Percentiles rank a stretch among this genome's conserved stretches.
Conservation (phyloP, 495 filamentous ascomycete genomes). For the Rostrohypoxylon terebratum region DNA sequence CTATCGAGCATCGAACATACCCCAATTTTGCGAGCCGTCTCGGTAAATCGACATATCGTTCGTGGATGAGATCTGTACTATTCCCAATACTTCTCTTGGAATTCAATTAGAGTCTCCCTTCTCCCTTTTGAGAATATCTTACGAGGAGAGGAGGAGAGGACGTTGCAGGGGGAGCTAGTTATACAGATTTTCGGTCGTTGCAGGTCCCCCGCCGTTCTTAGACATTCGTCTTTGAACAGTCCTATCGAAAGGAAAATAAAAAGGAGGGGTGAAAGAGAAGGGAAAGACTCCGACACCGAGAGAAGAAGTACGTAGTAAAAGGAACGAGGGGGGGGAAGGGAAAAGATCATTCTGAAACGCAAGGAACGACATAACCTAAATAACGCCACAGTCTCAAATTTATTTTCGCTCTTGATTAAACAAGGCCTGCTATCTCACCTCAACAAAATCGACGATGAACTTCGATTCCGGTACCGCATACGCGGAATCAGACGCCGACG, state of each 20-base stretch:
- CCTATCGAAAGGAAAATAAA: conserved; percentile 13
- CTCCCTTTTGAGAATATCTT: conserved; percentile 21
- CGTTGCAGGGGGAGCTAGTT: conserved; percentile 13
- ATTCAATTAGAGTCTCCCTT: conserved; percentile 13
- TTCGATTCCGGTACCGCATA: conserved; percentile 72
- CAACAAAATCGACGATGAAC: conserved; percentile 58
- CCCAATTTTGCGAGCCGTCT: background rate
- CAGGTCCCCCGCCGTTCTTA: background rate
- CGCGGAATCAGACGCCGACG: conserved; percentile 91
- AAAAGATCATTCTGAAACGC: conserved; percentile 26
- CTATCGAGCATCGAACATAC: background rate
- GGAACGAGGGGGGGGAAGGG: background rate
- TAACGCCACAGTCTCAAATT: conserved; percentile 39
- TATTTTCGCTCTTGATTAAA: conserved; percentile 12
- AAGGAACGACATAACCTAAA: conserved; percentile 27
- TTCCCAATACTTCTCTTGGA: background rate
- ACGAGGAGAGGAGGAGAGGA: conserved; percentile 5
- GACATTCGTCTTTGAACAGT: conserved; percentile 6
- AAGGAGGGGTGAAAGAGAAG: conserved; percentile 12
- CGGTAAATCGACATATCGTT: background rate
- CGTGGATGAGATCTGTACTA: background rate
- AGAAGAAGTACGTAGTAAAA: background rate
- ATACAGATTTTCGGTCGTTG: conserved; percentile 13
- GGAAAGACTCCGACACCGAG: background rate
- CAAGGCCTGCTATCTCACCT: conserved; percentile 6